Conservation (phyloP, 306 rosid species). For the Citrullus colocynthis region DNA sequence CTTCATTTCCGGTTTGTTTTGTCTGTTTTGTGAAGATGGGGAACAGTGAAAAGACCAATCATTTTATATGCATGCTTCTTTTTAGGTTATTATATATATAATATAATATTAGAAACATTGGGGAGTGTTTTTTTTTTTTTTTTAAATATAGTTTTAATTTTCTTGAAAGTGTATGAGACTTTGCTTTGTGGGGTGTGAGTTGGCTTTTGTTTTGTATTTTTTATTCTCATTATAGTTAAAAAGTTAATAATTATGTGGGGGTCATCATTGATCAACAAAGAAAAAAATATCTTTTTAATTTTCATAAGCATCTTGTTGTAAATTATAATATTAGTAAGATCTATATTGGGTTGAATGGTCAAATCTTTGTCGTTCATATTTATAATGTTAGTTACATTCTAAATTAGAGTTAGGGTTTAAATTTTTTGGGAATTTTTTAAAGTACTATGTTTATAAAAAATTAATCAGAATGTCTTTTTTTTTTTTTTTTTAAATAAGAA, state of each 20-base stretch:
- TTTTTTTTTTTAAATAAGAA: too few species aligned
- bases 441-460: too few species aligned
- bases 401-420: too few species aligned
- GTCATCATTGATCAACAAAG: too few species aligned
- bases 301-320: background rate
- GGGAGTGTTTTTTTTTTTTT: too few species aligned
- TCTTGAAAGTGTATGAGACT: background rate
- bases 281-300: background rate
- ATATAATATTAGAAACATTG: background rate
- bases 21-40: constrained; percentile 1
- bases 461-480: too few species aligned
- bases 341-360: background rate
- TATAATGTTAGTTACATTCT: background rate
- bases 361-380: background rate
- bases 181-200: background rate
- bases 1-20: constrained; percentile 3
- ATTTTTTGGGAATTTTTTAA: too few species aligned
- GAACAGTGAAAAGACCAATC: constrained; percentile 4
- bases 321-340: background rate
- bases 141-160: too few species aligned
- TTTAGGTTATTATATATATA: too few species aligned
- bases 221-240: background rate
- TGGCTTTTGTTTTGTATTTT: background rate
- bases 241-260: too few species aligned
- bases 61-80: background rate